Base-by-base conservation (phyloP, 805 yeast species). In the Ogataea trehalophila region DNA sequence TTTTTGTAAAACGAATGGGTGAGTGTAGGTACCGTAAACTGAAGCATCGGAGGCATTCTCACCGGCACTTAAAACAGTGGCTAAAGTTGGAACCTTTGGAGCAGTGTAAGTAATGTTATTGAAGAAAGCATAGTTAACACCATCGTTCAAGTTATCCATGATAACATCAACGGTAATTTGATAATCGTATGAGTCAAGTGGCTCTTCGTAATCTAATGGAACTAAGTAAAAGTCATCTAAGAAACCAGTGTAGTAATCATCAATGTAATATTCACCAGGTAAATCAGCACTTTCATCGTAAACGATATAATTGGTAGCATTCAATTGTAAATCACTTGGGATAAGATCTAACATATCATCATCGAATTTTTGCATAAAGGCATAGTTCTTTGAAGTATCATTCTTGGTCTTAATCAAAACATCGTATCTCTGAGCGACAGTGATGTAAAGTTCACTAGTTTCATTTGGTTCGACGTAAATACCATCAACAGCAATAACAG, bases 51-150 rank as follows among this genome's bases (percentile, higher is more conserved):
- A 68, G 26, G 85, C 79, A 45, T 70, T 62, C 2, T 82, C 77
- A 42, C 87, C 88, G 34, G 96, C 77, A 40, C 84, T 72, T 59
- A 89, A 63, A n/a, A 79, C 96, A 4, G 96, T 80, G 68, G 80
- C 76, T 51, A 94, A 71, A 6, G 91, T 72, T 43, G 99, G 99
- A 15, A 92, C 95, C 68, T 81, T 85, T 54, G 98, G 96, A 36
- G 78, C 65, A 34, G 78, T 72, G 69, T 79, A 94, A 22, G 95
- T 78, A 61, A 87, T 74, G 64, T 88, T 85, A 75, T 92, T 91
- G 84, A 92, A 89, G 72, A 92, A 86, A n/a, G 98, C 98, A 65
- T 94, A 94, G 73, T 90, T 90, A 53, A 84, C 75, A 73, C 99
- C 99, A 67, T 89, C 73, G 42, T 75, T 77, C 68, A 94, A 75